Evolutionary conservation across 768 basidiomycete genomes (phyloP).

Genomic region (Nidula microcarpa): DNA sequence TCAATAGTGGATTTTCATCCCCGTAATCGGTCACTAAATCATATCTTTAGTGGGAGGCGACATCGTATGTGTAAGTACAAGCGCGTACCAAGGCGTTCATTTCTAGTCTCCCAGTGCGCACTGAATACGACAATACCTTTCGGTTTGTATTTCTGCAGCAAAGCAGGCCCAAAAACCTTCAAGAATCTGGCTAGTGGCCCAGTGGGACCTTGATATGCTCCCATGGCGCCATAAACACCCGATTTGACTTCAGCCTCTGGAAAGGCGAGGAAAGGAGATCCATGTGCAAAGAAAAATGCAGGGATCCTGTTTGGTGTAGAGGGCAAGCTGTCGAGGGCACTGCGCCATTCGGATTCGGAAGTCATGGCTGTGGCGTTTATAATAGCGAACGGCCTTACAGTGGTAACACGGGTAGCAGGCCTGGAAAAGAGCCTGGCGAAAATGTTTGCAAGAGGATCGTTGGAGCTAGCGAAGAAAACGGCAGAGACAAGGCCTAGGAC

Average conservation of each 20-base stretch:
- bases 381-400: neutral
- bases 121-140: conserved; percentile 81
- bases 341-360: conserved; percentile 42
- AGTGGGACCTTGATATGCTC: conserved; percentile 36
- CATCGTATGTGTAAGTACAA: too few relatives aligned
- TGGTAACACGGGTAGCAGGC: too few relatives aligned
- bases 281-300: conserved; percentile 75
- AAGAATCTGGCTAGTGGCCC: conserved; percentile 60
- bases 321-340: conserved; percentile 53
- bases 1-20: conserved; percentile 68
- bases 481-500: neutral
- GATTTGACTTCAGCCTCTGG: conserved; percentile 15
- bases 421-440: neutral
- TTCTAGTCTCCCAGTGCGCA: conserved; percentile 75
- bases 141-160: conserved; percentile 70
- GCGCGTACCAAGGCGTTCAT: conserved; percentile 50
- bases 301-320: conserved; percentile 60
- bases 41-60: conserved; percentile 1
- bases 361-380: conserved; percentile 19
- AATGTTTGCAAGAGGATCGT: neutral
- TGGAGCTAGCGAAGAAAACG: neutral
- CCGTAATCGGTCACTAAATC: conserved; percentile 71
- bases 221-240: conserved; percentile 13
- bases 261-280: conserved; percentile 51
- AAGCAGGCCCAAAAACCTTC: conserved; percentile 57